Conservation (phyloP, 2,329 filamentous ascomycete genomes). For the Raffaelea arxii region DNA sequence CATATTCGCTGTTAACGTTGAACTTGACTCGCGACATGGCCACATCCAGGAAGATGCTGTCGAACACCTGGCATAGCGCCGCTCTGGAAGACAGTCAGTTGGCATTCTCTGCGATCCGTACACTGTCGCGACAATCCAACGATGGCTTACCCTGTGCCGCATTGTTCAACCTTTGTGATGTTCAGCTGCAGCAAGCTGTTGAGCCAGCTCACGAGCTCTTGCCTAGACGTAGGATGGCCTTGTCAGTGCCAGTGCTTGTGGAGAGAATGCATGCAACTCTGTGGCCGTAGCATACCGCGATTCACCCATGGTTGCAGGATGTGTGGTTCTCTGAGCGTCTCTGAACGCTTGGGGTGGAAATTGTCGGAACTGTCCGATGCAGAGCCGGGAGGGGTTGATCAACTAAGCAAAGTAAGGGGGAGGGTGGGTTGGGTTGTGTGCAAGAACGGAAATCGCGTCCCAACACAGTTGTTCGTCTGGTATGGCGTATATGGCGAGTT, state of each 20-base stretch:
- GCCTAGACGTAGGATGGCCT: too few relatives aligned
- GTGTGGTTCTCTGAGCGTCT: background rate
- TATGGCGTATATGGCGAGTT: background rate
- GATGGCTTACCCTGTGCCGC: slow-evolving; percentile 6
- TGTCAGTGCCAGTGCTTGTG: background rate
- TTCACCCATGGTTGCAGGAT: slow-evolving; percentile 12
- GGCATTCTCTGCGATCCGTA: too few relatives aligned
- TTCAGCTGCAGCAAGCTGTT: slow-evolving; percentile 98
- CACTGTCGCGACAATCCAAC: background rate
- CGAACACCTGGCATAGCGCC: slow-evolving; percentile 92
- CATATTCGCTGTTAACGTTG: slow-evolving; percentile 94
- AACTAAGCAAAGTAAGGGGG: background rate
- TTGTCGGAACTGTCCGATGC: background rate
- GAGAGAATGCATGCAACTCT: background rate
- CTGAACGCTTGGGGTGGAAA: background rate
- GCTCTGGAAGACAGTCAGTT: too few relatives aligned
- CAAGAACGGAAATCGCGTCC: too few relatives aligned
- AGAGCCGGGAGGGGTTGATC: background rate
- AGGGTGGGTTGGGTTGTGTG: background rate
- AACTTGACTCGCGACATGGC: slow-evolving; percentile 97
- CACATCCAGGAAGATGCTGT: slow-evolving; percentile 93
- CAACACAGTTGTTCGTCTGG: background rate
- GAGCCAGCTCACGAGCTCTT: slow-evolving; percentile 92
- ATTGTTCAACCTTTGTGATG: slow-evolving; percentile 87
- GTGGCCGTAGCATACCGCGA: slow-evolving; percentile 10